Percentiles rank a stretch among this genome's conserved stretches.
Evolutionary conservation across 2,329 filamentous ascomycete genomes (phyloP).

Genomic region (Cladosporium austrohemisphaericum): DNA sequence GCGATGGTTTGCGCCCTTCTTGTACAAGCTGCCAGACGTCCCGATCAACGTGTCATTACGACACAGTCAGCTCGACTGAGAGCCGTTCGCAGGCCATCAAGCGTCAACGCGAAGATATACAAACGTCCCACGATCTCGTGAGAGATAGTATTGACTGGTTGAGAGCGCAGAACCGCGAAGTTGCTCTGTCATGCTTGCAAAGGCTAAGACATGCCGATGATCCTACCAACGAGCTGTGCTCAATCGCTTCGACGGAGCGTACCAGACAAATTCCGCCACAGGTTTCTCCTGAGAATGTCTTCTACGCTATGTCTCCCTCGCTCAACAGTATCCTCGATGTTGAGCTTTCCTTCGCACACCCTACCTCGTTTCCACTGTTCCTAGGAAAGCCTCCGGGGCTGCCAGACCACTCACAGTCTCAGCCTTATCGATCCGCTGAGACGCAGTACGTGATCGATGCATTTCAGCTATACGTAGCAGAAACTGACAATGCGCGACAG

Average conservation of each 20-base stretch:
- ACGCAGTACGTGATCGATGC: not conserved
- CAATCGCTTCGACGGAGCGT: not conserved
- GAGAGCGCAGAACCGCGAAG: not conserved
- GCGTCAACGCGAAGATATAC: not conserved
- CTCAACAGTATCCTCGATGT: constrained; percentile 1
- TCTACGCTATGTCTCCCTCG: not conserved
- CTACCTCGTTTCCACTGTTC: not conserved
- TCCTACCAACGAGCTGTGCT: not conserved
- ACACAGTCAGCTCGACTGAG: not conserved
- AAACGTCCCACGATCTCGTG: not conserved
- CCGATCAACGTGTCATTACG: not conserved
- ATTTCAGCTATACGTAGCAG: no score
- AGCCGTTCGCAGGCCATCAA: not conserved
- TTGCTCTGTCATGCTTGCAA: not conserved
- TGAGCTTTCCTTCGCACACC: not conserved
- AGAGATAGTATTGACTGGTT: constrained; percentile 1
- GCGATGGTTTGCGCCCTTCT: not conserved
- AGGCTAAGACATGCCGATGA: not conserved
- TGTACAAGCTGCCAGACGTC: not conserved
- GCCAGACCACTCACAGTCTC: no score
- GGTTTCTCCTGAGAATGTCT: not conserved
- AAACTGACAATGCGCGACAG: no score
- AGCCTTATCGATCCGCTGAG: no score
- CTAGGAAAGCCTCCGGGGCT: no score
- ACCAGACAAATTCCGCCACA: not conserved